These are phyloP conservation scores for Chaetomium sp. DNA, from an alignment of 2,329 filamentous ascomycete genomes.

Conservation along the genomic window DNA sequence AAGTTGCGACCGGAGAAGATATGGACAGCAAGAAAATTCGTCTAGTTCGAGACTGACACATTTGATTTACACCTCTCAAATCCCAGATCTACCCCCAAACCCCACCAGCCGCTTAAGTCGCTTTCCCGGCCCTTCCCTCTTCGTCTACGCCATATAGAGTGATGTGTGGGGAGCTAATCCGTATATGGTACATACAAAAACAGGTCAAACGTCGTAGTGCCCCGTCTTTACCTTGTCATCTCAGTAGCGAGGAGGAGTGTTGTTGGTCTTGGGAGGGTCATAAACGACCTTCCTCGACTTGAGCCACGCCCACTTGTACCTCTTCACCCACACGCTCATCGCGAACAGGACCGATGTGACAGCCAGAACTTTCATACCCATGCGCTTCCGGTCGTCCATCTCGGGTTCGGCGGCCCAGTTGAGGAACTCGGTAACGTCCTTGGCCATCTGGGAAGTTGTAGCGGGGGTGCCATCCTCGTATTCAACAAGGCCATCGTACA, in stretches of 20 bases:
- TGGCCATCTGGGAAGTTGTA: constrained; percentile 97
- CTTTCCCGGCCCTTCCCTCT: constrained; percentile 23
- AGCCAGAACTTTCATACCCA: constrained; percentile 94
- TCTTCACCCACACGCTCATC: constrained; percentile 94
- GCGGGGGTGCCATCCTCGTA: constrained; percentile 96
- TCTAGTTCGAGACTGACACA: constrained; percentile 37
- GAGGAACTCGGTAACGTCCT: constrained; percentile 97
- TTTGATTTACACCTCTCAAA: constrained; percentile 47
- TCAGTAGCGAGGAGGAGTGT: constrained; percentile 40
- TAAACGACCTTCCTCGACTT: constrained; percentile 94
- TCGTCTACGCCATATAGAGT: constrained; percentile 25
- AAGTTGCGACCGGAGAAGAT: not conserved
- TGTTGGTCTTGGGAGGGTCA: constrained; percentile 60
- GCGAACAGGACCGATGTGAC: constrained; percentile 74
- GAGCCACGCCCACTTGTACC: constrained; percentile 97
- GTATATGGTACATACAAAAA: constrained; percentile 31
- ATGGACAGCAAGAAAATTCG: constrained; percentile 19
- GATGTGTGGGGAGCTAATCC: constrained; percentile 25
- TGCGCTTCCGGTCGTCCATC: constrained; percentile 99
- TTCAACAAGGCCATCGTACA: constrained; percentile 95
- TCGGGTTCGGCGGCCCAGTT: constrained; percentile 99
- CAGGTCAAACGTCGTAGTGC: constrained; percentile 29
- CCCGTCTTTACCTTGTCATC: constrained; percentile 12
- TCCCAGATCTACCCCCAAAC: constrained; percentile 16
- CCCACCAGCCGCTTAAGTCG: constrained; percentile 21